phyloP scores from a whole-genome alignment of 495 filamentous ascomycete genomes.

The Cairneyella variabilis region DNA sequence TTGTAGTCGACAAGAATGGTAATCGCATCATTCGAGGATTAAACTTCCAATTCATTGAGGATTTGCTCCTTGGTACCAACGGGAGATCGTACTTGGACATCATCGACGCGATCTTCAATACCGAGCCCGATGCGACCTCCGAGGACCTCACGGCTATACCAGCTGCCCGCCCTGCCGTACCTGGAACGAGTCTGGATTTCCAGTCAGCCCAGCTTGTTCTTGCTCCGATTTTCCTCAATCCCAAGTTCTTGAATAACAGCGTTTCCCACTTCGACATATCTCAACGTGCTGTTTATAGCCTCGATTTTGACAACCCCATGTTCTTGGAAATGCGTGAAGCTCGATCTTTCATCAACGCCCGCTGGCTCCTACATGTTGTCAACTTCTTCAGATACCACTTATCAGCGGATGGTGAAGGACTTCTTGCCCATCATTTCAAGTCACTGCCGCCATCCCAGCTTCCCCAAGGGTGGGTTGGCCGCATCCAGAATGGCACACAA shows the following conservation, averaged over 20 bases:
- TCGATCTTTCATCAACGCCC: slow-evolving; percentile 17
- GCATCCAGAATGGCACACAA: slow-evolving; percentile 16
- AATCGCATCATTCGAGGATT: slow-evolving; percentile 1
- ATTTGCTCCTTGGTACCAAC: background rate
- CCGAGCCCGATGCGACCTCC: slow-evolving; percentile 7
- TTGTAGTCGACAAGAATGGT: background rate
- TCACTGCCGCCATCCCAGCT: slow-evolving; percentile 9
- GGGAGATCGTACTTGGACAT: slow-evolving; percentile 14
- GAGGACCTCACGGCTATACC: background rate
- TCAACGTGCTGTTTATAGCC: slow-evolving; percentile 16
- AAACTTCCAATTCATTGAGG: slow-evolving; percentile 11
- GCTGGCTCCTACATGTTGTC: slow-evolving; percentile 16
- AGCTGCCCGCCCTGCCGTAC: background rate
- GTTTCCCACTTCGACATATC: slow-evolving; percentile 19
- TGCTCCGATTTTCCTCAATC: slow-evolving; percentile 15
- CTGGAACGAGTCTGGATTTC: background rate
- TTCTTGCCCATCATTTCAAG: slow-evolving; percentile 15
- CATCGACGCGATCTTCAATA: slow-evolving; percentile 19
- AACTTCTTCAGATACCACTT: slow-evolving; percentile 29
- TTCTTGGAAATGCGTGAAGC: slow-evolving; percentile 16
- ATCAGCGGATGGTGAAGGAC: slow-evolving; percentile 17
- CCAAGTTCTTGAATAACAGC: slow-evolving; percentile 1
- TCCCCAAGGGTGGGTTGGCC: slow-evolving; percentile 20
- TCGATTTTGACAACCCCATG: slow-evolving; percentile 4
- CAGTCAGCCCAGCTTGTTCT: slow-evolving; percentile 21